Evolutionary conservation across 2,329 filamentous ascomycete genomes (phyloP).

Genomic region (Fusarium sp.): DNA sequence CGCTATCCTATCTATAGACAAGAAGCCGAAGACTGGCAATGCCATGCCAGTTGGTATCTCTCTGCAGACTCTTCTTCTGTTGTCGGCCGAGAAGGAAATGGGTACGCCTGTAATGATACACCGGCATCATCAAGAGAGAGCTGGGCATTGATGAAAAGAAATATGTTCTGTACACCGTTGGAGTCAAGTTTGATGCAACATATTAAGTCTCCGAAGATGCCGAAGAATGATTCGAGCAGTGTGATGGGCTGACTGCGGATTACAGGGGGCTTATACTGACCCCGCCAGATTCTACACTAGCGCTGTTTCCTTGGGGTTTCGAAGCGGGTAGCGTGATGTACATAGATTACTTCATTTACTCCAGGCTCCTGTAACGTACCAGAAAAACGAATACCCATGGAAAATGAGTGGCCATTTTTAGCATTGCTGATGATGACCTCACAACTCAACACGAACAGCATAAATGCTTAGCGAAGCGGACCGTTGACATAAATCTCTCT

Average conservation of each 20-base stretch:
- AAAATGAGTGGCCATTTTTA: too few species aligned
- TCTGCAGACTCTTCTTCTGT: conserved; percentile 27
- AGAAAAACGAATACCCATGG: too few species aligned
- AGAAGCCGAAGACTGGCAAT: neutral
- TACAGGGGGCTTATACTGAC: too few species aligned
- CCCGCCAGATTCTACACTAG: too few species aligned
- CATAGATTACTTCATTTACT: too few species aligned
- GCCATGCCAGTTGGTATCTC: conserved; percentile 28
- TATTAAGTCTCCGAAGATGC: conserved; percentile 20
- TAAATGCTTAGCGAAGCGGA: too few species aligned
- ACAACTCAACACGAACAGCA: too few species aligned
- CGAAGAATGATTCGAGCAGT: conserved; percentile 21
- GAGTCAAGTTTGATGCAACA: conserved; percentile 16
- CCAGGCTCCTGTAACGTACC: too few species aligned
- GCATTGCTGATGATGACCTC: too few species aligned
- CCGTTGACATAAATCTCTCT: neutral
- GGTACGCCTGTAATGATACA: conserved; percentile 21
- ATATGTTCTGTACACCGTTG: conserved; percentile 12
- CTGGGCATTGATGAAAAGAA: conserved; percentile 1
- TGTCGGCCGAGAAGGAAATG: conserved; percentile 20
- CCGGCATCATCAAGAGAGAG: conserved; percentile 9
- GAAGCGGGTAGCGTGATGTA: too few species aligned
- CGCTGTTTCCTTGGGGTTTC: too few species aligned
- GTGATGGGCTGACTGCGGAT: too few species aligned
- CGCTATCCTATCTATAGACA: conserved; percentile 21